A percentile compares a stretch with the other conserved stretches of the same genome.
Evolutionary conservation across 2,329 filamentous ascomycete genomes (phyloP).

Genomic region (Nemania sp.): DNA sequence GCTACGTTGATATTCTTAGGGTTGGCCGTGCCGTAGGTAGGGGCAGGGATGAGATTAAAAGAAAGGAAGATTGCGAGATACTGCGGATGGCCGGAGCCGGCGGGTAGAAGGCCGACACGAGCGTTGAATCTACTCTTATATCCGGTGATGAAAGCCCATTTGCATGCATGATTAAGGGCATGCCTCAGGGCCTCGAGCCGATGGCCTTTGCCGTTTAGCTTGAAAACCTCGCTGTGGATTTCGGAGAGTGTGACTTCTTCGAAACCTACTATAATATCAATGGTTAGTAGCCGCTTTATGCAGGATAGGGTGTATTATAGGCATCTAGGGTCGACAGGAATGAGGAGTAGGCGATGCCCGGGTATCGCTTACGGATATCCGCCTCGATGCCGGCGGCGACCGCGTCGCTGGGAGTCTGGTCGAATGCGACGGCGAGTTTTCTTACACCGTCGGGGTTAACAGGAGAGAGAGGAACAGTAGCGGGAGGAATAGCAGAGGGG

Average conservation of each 20-base stretch:
- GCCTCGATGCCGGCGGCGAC: background rate
- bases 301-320: background rate
- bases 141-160: background rate
- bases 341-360: background rate
- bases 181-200: background rate
- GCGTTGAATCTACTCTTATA: background rate
- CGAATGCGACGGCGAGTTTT: background rate
- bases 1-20: background rate
- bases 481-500: too few relatives aligned
- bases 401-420: background rate
- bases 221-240: background rate
- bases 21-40: fast-evolving
- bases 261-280: background rate
- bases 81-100: fast-evolving
- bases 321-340: background rate
- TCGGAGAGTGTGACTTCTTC: background rate
- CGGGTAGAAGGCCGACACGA: background rate
- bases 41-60: background rate
- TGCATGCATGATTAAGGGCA: slow-evolving; percentile 12
- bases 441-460: background rate
- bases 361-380: slow-evolving; percentile 2
- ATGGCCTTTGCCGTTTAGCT: background rate
- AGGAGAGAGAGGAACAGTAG: too few relatives aligned
- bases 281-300: background rate
- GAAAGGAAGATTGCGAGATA: background rate